Evolutionary conservation across 2,329 filamentous ascomycete genomes (phyloP).

Genomic region (Cytospora leucostoma): DNA sequence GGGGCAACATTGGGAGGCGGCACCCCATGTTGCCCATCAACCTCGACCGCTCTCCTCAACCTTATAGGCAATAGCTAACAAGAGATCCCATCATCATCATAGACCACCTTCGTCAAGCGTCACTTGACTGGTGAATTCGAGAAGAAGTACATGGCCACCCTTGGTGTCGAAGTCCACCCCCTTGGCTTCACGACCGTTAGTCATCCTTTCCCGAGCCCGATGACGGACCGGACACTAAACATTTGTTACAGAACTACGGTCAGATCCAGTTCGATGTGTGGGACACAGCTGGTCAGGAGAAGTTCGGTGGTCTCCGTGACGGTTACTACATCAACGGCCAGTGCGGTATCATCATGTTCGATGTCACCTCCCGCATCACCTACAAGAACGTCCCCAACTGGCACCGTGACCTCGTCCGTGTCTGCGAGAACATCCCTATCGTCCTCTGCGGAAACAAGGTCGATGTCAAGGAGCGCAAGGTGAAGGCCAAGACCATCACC

Average conservation of each 20-base stretch:
- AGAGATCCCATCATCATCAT: constrained; percentile 34
- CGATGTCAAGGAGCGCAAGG: constrained; percentile 99
- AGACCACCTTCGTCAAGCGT: constrained; percentile 99
- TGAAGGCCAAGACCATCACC: constrained; percentile 99
- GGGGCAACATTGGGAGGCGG: constrained; percentile 19
- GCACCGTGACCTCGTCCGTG: constrained; percentile 99
- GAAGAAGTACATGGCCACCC: constrained; percentile 99
- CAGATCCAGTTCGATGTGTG: constrained; percentile 98
- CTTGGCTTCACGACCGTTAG: constrained; percentile 96
- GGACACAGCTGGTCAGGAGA: constrained; percentile 99
- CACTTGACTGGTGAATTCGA: constrained; percentile 99
- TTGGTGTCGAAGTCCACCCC: constrained; percentile 99
- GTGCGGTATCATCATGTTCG: constrained; percentile 99
- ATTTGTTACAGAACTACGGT: constrained; percentile 82
- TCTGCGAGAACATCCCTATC: constrained; percentile 99
- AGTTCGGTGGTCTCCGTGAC: constrained; percentile 98
- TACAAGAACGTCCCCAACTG: constrained; percentile 99
- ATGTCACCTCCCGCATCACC: constrained; percentile 98
- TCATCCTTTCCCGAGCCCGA: constrained; percentile 32
- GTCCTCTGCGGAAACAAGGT: constrained; percentile 99
- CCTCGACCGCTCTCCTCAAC: constrained; percentile 13
- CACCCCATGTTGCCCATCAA: constrained; percentile 28
- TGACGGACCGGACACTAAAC: constrained; percentile 35
- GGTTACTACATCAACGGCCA: constrained; percentile 99
- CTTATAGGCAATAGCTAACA: constrained; percentile 15